A percentile compares a stretch with the other conserved stretches of the same genome.
Conservation (phyloP, 2,329 filamentous ascomycete species). For the Dryadomyces quercivorus region DNA sequence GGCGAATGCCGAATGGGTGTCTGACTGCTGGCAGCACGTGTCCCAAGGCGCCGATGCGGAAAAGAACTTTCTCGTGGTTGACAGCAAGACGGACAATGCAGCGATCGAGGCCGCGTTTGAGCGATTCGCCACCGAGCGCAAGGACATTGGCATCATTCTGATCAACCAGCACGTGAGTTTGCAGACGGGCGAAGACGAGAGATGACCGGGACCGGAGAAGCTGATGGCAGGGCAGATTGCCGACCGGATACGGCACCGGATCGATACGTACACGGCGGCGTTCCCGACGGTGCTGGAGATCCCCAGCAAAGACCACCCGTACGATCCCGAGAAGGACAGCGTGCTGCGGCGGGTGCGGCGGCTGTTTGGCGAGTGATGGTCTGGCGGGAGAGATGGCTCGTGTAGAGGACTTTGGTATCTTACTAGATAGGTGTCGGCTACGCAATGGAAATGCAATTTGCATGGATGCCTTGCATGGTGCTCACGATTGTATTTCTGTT, state of each 20-base stretch:
- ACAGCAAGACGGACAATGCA: conserved; percentile 79
- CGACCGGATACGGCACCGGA: conserved; percentile 79
- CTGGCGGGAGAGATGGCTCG: neutral
- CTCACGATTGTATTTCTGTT: neutral
- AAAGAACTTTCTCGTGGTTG: conserved; percentile 97
- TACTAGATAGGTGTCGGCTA: neutral
- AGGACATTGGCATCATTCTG: conserved; percentile 91
- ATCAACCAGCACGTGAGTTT: conserved; percentile 89
- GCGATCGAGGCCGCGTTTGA: conserved; percentile 87
- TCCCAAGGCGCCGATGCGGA: conserved; percentile 77
- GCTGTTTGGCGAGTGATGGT: conserved; percentile 51
- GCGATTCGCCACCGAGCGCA: conserved; percentile 74
- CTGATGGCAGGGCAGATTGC: conserved; percentile 53
- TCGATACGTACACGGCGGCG: conserved; percentile 85
- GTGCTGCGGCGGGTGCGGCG: conserved; percentile 74
- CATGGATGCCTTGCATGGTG: neutral
- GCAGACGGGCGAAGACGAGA: neutral
- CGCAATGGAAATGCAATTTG: neutral
- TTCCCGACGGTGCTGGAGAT: conserved; percentile 97
- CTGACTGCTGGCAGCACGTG: conserved; percentile 54
- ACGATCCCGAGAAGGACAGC: conserved; percentile 97
- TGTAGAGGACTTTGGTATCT: neutral
- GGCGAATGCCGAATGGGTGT: neutral
- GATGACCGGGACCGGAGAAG: neutral
- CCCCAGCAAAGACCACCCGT: conserved; percentile 96